A percentile compares a stretch with the other conserved stretches of the same genome.
phyloP scores from a whole-genome alignment of 495 filamentous ascomycete genomes.

The Aspergillus kassunensis region DNA sequence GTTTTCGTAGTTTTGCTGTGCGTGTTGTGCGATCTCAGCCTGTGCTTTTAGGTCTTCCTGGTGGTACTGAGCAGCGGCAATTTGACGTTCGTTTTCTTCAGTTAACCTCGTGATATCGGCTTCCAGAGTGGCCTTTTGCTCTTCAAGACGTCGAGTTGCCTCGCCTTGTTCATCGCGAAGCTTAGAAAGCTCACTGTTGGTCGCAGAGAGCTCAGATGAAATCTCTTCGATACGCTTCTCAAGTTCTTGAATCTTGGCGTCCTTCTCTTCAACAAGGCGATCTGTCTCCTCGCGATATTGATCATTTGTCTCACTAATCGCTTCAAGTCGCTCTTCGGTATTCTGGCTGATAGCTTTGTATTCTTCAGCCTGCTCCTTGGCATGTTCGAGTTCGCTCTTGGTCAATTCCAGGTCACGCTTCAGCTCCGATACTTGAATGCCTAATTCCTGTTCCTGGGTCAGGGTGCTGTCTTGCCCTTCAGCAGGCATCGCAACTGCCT shows the following conservation, averaged over 20 bases:
- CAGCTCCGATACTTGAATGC: conserved; percentile 75
- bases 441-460: conserved; percentile 78
- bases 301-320: conserved; percentile 75
- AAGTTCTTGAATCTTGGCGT: conserved; percentile 70
- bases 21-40: conserved; percentile 85
- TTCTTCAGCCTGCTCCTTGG: conserved; percentile 74
- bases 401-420: conserved; percentile 75
- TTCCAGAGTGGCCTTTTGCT: conserved; percentile 72
- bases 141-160: conserved; percentile 63
- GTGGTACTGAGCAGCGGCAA: conserved; percentile 70
- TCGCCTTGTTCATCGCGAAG: conserved; percentile 76
- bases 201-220: conserved; percentile 69
- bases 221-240: conserved; percentile 79
- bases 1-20: conserved; percentile 91
- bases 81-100: conserved; percentile 78
- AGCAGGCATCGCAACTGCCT: conserved; percentile 25
- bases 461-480: conserved; percentile 51
- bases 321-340: conserved; percentile 83
- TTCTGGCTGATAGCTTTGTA: conserved; percentile 85
- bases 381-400: conserved; percentile 70
- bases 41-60: conserved; percentile 90
- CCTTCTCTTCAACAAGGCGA: conserved; percentile 63
- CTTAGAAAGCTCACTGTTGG: conserved; percentile 72
- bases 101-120: conserved; percentile 75
- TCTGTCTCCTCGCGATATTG: conserved; percentile 84